Evolutionary conservation across 1,139 yeast genomes (phyloP), one percentile per base, ranked within the genome.

Genomic region (Suhomyces taliae): DNA sequence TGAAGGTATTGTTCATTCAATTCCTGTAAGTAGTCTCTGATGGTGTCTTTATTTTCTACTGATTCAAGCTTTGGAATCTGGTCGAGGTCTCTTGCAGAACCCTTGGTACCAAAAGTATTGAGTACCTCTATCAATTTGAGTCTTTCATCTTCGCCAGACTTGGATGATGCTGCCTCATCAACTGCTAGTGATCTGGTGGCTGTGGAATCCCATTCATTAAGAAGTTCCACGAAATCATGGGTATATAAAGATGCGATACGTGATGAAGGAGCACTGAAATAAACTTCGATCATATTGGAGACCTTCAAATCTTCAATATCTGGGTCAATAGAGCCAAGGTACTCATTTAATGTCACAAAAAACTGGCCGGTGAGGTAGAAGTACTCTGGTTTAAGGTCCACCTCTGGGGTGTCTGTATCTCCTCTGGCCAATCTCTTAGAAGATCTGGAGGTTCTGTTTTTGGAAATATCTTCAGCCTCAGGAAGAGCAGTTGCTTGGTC

Each of bases 101-200:
- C 51, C 27, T 54, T 57, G 36, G 55, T 56, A 10, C 75, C 76
- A 49, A 73, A 75, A 2, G 65, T 63, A 36, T 67, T 64, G 24
- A 75, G 63, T 0, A 74, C 74, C 34, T 73, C 78, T 4, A 75
- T 53, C 26, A 74, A 60, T 47, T 67, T 67, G 19, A 62, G 51
- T 44, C 67, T 67, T 43, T 73, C 78, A 39, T 64, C 66, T 8
- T 69, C 70, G 6, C 63, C 53, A 4, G 56, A 49, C 29, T 56
- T 52, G 33, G 43, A 33, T 34, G 47, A 38, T 3, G 44, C 14
- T 37, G 50, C 48, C 29, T 59, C 61, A 15, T 57, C 54, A 8
- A 46, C 39, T 15, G 56, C 49, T 11, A 60, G 48, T 1, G 58
- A 50, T 10, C 46, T 50, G 11, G 62, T 44, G 7, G 36, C 36